Base-by-base conservation (phyloP, 1,284 basidiomycete species). In the Rhizopogon parksii region DNA sequence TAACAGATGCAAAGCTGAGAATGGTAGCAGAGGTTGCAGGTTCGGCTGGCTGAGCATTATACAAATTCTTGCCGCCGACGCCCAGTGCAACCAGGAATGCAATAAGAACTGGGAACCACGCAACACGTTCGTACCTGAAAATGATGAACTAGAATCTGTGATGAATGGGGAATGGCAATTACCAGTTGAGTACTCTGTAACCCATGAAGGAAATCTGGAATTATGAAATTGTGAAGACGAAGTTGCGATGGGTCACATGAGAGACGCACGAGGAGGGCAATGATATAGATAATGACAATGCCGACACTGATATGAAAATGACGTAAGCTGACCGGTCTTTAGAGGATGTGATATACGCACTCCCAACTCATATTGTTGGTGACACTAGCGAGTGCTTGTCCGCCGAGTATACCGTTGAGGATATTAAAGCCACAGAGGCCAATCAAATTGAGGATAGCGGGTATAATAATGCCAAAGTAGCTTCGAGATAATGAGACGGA, bases 231-330 rank as follows among this genome's bases (percentile, higher is more conserved):
- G 47, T 35, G 24, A 25, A 19, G 6, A 27, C 17, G 14, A 14
- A 34, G 17, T 8, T 45, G 35, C 17, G 11, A 38, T 24, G 21
- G 40, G 51, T 38, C 27, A 35, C 45, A 30, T 51, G 17, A 53
- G 47, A n/a, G 12, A 73, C 80, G 60, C 56, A 85, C 84, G 11
- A 90, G 63, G 21, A 97, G 75, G 2, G 89, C 85, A 40, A 95
- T 76, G 27, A 88, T 58, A 0, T 82, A 78, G 24, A 95, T 86
- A 43, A 97, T 83, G 24, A 94, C 87, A 52, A 97, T 97, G 0
- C 94, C 94, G 12, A 95, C 87, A 46, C 85, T 88, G 53, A 27
- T 6, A n/a, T 30, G 8, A 38, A 27, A 47, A 53, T 43, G 27
- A 30, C 6, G 27, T 46, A 50, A 50, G 36, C 6, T 24, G 12